phyloP scores from a whole-genome alignment of 2,329 filamentous ascomycete species.

The Lasiodiplodia sp. region DNA sequence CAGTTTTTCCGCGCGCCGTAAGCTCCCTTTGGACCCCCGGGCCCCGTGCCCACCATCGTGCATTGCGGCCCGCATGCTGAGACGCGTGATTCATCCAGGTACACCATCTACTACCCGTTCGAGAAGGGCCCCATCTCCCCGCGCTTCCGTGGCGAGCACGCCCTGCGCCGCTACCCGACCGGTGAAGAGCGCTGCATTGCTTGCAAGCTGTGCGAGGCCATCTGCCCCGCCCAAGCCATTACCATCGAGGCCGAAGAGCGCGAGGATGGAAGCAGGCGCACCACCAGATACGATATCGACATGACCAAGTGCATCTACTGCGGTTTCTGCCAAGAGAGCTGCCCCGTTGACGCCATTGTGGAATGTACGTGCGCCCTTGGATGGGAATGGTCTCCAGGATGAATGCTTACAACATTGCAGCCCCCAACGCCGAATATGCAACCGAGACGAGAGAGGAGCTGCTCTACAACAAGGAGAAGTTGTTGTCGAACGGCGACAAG shows the following conservation, averaged over 20 bases:
- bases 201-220: constrained; percentile 98
- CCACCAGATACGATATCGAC: constrained; percentile 98
- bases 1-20: constrained; percentile 98
- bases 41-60: neutral
- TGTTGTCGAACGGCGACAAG: constrained; percentile 73
- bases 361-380: constrained; percentile 60
- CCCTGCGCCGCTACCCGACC: constrained; percentile 92
- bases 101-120: constrained; percentile 98
- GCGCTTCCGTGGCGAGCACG: constrained; percentile 97
- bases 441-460: constrained; percentile 88
- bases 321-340: constrained; percentile 98
- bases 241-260: constrained; percentile 99
- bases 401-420: constrained; percentile 44
- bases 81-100: constrained; percentile 61
- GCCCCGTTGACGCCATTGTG: constrained; percentile 94
- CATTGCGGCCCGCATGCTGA: constrained; percentile 8
- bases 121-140: constrained; percentile 99
- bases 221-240: constrained; percentile 97
- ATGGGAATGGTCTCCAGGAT: neutral
- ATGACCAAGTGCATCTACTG: constrained; percentile 99
- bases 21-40: constrained; percentile 54
- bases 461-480: constrained; percentile 97
- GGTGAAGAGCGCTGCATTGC: constrained; percentile 99
- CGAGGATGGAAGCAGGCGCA: constrained; percentile 91
- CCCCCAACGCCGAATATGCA: constrained; percentile 76